A percentile compares a stretch with the other conserved stretches of the same genome.
Evolutionary conservation across 768 basidiomycete genomes (phyloP).

Genomic region (Strobilomyces dryophilus): DNA sequence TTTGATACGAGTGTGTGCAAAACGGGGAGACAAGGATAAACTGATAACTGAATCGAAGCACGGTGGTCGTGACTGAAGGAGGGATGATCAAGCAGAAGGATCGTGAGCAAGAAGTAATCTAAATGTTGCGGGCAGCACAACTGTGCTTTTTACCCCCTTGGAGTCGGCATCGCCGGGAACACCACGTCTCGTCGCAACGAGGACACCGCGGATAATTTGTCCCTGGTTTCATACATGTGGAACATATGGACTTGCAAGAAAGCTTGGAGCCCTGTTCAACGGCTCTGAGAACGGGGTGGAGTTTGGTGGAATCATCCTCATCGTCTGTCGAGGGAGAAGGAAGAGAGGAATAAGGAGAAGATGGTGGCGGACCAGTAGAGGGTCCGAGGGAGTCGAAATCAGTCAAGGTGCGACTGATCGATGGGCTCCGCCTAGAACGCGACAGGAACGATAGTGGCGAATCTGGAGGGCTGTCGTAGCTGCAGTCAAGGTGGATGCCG

Average conservation of each 20-base stretch:
- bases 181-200: slow-evolving; percentile 58
- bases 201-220: slow-evolving; percentile 59
- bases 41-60: neutral
- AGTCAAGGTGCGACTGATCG: slow-evolving; percentile 41
- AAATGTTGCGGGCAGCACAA: slow-evolving; percentile 30
- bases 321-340: slow-evolving; percentile 20
- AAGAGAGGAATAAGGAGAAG: slow-evolving; percentile 8
- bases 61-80: neutral
- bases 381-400: slow-evolving; percentile 10
- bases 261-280: slow-evolving; percentile 53
- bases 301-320: slow-evolving; percentile 1
- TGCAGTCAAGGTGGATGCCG: slow-evolving; percentile 5
- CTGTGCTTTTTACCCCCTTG: slow-evolving; percentile 49
- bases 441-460: slow-evolving; percentile 25
- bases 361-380: slow-evolving; percentile 8
- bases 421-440: slow-evolving; percentile 27
- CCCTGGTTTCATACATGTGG: slow-evolving; percentile 50
- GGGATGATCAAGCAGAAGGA: neutral
- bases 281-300: slow-evolving; percentile 45
- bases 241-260: slow-evolving; percentile 40
- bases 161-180: slow-evolving; percentile 58
- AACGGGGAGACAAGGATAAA: neutral
- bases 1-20: neutral
- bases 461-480: slow-evolving; percentile 27
- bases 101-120: neutral